A percentile compares a stretch with the other conserved stretches of the same genome.
Conservation (phyloP, 768 basidiomycete species). For the Lactarius sanguifluus region DNA sequence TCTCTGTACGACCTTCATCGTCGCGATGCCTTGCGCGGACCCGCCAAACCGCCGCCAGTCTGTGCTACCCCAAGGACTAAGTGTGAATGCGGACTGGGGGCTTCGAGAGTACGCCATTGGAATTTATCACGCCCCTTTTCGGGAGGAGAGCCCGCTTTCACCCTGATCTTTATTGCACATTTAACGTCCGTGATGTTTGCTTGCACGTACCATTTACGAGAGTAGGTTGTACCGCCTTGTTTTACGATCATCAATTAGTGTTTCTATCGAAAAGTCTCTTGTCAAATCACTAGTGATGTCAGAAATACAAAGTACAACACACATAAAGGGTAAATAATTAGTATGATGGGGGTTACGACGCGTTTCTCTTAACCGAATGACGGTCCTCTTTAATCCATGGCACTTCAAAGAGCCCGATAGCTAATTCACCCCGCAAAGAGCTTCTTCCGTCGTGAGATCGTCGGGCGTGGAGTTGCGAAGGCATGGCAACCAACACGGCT, state of each 20-base stretch:
- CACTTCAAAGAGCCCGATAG: slow-evolving; percentile 18
- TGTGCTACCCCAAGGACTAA: slow-evolving; percentile 7
- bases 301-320: background rate
- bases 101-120: slow-evolving; percentile 24
- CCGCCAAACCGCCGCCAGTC: slow-evolving; percentile 10
- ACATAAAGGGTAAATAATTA: background rate
- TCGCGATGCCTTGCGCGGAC: slow-evolving; percentile 24
- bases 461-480: slow-evolving; percentile 12
- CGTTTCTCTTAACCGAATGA: background rate
- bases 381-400: slow-evolving; percentile 15
- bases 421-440: slow-evolving; percentile 13
- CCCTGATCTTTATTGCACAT: background rate
- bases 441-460: background rate
- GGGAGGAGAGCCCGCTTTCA: background rate
- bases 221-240: background rate
- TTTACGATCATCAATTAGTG: background rate
- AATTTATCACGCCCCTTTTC: slow-evolving; percentile 23
- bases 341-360: background rate
- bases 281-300: background rate
- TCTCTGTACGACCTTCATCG: slow-evolving; percentile 17
- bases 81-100: slow-evolving; percentile 10
- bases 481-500: slow-evolving; percentile 29
- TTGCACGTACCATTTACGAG: background rate
- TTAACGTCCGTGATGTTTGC: background rate
- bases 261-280: background rate